Conservation (phyloP, 2,329 filamentous ascomycete species). For the Diaporthe citriasiana region DNA sequence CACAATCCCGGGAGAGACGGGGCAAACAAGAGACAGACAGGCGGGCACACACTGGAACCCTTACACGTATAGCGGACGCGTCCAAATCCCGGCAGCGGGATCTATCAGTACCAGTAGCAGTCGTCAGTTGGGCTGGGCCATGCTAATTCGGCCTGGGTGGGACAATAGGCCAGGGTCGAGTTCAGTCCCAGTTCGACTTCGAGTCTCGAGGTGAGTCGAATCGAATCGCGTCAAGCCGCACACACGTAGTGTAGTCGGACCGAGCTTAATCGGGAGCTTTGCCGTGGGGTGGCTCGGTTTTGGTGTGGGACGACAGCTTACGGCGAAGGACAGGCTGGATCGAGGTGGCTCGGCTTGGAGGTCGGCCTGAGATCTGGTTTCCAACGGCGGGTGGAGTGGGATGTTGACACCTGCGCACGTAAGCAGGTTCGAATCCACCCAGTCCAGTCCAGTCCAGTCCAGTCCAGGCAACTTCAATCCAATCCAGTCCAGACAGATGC, state of each 20-base stretch:
- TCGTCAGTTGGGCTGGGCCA: constrained; percentile 1
- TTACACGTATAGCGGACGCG: constrained; percentile 11
- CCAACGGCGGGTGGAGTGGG: constrained; percentile 14
- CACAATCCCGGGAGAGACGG: constrained; percentile 5
- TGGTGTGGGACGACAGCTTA: constrained; percentile 11
- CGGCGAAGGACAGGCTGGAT: constrained; percentile 6
- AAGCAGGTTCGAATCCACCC: neutral
- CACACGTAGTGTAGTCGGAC: constrained; percentile 2
- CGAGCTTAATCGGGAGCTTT: constrained; percentile 26
- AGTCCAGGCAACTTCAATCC: neutral
- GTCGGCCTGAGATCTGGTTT: constrained; percentile 30
- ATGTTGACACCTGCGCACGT: constrained; percentile 23
- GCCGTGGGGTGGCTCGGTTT: neutral
- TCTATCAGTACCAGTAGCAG: neutral
- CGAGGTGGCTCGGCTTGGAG: constrained; percentile 9
- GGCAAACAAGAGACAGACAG: too few relatives aligned
- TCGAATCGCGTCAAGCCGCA: neutral
- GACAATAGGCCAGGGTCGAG: constrained; percentile 1
- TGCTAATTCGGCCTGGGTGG: neutral
- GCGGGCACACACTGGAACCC: neutral
- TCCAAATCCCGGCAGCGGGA: neutral
- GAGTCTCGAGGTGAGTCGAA: neutral
- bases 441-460: neutral
- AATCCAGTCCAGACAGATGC: neutral
- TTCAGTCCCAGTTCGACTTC: neutral